Evolutionary conservation across 192 early-diverging fungal species (phyloP).

Genomic region (Dissophora globulifera): DNA sequence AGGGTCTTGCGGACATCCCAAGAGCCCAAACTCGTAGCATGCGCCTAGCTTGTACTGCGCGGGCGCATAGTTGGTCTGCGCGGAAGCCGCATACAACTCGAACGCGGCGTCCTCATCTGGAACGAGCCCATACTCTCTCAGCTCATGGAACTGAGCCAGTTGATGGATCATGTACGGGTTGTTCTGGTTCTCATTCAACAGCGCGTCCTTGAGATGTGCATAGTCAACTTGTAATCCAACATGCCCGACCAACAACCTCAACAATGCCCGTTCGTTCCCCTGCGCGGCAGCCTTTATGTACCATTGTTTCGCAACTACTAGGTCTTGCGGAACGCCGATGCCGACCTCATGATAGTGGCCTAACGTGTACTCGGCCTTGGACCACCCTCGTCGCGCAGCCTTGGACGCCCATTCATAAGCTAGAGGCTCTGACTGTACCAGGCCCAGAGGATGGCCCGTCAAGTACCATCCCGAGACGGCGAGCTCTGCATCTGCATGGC

Average conservation of each 20-base stretch:
- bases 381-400: constrained; percentile 38
- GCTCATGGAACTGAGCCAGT: constrained; percentile 48
- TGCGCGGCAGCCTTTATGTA: constrained; percentile 44
- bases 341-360: constrained; percentile 51
- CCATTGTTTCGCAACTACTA: constrained; percentile 38
- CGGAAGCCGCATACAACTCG: constrained; percentile 54
- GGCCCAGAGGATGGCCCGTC: constrained; percentile 61
- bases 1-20: constrained; percentile 72
- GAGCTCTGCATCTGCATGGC: constrained; percentile 69
- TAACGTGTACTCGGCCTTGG: constrained; percentile 49
- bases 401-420: constrained; percentile 50
- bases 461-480: constrained; percentile 71
- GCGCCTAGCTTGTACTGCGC: constrained; percentile 83
- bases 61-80: constrained; percentile 71
- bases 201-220: constrained; percentile 44
- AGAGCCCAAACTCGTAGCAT: constrained; percentile 79
- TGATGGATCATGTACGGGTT: constrained; percentile 48
- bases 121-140: constrained; percentile 37
- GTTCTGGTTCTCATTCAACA: constrained; percentile 25
- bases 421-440: constrained; percentile 61
- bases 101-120: constrained; percentile 49
- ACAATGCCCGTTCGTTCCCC: constrained; percentile 40
- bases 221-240: constrained; percentile 46
- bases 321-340: constrained; percentile 38
- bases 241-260: constrained; percentile 36